phyloP scores from a whole-genome alignment of 2,329 filamentous ascomycete genomes.

The Dothistroma septosporum region DNA sequence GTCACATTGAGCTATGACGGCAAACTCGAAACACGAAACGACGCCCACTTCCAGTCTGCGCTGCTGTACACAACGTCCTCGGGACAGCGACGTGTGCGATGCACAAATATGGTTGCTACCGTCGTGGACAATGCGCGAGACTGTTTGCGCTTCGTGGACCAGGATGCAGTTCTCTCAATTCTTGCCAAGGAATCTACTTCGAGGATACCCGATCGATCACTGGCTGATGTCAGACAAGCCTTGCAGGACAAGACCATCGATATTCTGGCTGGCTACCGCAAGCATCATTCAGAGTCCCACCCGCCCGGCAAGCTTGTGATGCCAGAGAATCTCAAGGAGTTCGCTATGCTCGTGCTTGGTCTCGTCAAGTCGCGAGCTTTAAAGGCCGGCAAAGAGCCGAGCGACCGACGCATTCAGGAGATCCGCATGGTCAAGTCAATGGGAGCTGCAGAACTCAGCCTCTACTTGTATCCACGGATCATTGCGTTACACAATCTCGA shows the following conservation, averaged over 20 bases:
- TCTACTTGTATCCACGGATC: constrained; percentile 94
- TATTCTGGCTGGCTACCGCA: constrained; percentile 85
- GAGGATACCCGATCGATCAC: constrained; percentile 65
- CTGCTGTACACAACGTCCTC: constrained; percentile 88
- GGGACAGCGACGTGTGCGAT: constrained; percentile 84
- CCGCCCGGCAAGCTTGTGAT: constrained; percentile 90
- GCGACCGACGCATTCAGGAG: constrained; percentile 85
- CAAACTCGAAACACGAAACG: constrained; percentile 91
- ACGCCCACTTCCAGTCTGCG: constrained; percentile 95
- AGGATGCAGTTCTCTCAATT: constrained; percentile 84
- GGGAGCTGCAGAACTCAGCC: constrained; percentile 75
- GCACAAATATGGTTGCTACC: constrained; percentile 87
- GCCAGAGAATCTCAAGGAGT: constrained; percentile 93
- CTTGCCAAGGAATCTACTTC: constrained; percentile 90
- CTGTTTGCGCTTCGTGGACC: constrained; percentile 86
- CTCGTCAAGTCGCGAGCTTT: constrained; percentile 87
- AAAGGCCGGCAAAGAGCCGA: constrained; percentile 85
- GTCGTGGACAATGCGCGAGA: constrained; percentile 82
- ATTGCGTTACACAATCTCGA: constrained; percentile 86
- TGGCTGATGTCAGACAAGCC: constrained; percentile 80
- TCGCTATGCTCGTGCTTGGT: constrained; percentile 91
- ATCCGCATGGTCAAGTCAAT: constrained; percentile 86
- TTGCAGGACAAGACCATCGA: constrained; percentile 91
- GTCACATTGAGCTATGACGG: constrained; percentile 94
- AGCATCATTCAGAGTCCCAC: constrained; percentile 81